Evolutionary conservation across 1,139 yeast genomes (phyloP), one percentile per base, ranked within the genome.

Genomic region (Ogataea hybrid): DNA sequence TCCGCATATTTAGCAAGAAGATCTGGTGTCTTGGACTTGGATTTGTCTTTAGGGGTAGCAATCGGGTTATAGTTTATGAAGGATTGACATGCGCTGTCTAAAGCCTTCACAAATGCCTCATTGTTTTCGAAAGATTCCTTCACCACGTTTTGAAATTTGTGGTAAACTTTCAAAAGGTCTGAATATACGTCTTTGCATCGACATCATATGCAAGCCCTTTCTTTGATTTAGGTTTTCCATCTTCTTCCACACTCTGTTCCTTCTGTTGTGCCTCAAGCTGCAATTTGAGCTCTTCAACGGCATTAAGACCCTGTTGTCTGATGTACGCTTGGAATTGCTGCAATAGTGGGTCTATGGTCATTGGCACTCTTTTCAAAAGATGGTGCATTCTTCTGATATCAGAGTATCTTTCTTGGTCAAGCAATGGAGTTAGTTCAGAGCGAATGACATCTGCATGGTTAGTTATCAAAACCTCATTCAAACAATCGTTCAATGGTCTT

Each of bases 1-100:
- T 94, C 98, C 46, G 94, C 81, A 62, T 89, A 92, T 61, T 81
- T 81, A 4, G 98, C 97, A 56, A 94, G 74, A 54, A 86, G 73
- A 57, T 94, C 98, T 0, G 98, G 96, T 1, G 98, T 90, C 53
- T 69, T 74, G 2, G 88, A 78, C 20, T 74, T 71, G n/a, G 68
- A 59, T 53, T 75, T 77, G 18, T 71, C 62, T 2, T 71, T 62
- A 11, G 94, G 85, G 15, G 79, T 71, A 18, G 97, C 96, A 59
- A 89, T 81, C 15, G 80, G 71, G 59, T 94, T 94, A 47, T 73
- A 73, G 65, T 94, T 94, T 56, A 94, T 89, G 58, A 85, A 90
- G 37, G 76, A 73, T 44, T 87, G 79, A 59, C 96, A 92, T 0
- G 97, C 96, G 54, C 78, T 81, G 60, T 92, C 97, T 52, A 92